Percentiles rank a stretch among this genome's conserved stretches.
phyloP scores from a whole-genome alignment of 2,329 filamentous ascomycete species.

The Hypoxylon sp. region DNA sequence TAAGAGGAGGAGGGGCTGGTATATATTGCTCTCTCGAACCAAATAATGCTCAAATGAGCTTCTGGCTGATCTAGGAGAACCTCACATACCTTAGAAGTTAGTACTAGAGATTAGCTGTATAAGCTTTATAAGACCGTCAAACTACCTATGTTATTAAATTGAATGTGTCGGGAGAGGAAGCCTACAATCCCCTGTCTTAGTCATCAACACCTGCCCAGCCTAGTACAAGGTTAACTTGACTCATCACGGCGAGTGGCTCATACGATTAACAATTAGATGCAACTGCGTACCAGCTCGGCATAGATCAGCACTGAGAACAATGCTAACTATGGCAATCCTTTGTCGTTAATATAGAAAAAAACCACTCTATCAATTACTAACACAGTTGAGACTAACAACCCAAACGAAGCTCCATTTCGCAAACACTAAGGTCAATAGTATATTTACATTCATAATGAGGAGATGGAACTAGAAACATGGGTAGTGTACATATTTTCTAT shows the following conservation, averaged over 20 bases:
- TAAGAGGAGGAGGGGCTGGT: neutral
- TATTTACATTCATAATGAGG: no score
- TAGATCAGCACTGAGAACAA: neutral
- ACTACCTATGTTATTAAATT: neutral
- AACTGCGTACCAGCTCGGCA: neutral
- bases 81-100: neutral
- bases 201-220: neutral
- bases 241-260: conserved; percentile 29
- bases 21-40: conserved; percentile 1
- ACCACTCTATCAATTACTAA: neutral
- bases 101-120: neutral
- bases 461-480: no score
- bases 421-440: neutral
- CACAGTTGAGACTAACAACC: neutral
- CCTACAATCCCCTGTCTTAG: neutral
- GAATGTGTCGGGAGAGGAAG: neutral
- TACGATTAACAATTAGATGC: neutral
- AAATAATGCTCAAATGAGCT: neutral
- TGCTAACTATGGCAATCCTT: neutral
- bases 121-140: neutral
- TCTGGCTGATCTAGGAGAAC: neutral
- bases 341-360: no score
- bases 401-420: neutral
- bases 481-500: no score
- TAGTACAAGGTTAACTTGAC: conserved; percentile 16